Percentiles rank a stretch among this genome's conserved stretches.
Conservation (phyloP, 2,329 filamentous ascomycete species). For the Calonectria naviculata region DNA sequence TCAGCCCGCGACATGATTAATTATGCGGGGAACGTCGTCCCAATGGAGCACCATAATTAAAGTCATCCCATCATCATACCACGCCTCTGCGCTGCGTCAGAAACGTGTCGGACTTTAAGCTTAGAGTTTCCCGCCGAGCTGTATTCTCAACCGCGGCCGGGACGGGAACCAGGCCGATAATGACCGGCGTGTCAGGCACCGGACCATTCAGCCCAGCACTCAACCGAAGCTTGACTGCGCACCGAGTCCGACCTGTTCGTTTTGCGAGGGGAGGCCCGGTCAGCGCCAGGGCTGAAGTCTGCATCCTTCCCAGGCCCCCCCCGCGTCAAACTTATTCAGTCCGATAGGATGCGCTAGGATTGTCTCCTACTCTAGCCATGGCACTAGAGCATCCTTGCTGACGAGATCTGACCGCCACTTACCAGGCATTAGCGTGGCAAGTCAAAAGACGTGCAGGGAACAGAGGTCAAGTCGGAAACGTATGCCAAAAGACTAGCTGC, state of each 20-base stretch:
- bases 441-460: neutral
- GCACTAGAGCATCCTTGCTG: neutral
- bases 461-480: constrained; percentile 1
- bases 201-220: neutral
- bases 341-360: neutral
- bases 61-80: constrained; percentile 7
- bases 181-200: neutral
- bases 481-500: neutral
- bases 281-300: neutral
- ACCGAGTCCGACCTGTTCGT: neutral
- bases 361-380: neutral
- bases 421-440: neutral
- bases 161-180: neutral
- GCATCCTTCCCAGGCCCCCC: neutral
- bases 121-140: neutral
- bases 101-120: neutral
- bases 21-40: neutral
- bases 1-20: neutral
- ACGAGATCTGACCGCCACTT: constrained; percentile 3
- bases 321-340: neutral
- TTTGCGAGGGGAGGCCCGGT: neutral
- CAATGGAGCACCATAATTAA: constrained; percentile 3
- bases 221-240: neutral
- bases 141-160: neutral
- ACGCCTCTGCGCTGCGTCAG: neutral